Evolutionary conservation across 331 rosid genomes (phyloP).

Genomic region (Malus hybrid): DNA sequence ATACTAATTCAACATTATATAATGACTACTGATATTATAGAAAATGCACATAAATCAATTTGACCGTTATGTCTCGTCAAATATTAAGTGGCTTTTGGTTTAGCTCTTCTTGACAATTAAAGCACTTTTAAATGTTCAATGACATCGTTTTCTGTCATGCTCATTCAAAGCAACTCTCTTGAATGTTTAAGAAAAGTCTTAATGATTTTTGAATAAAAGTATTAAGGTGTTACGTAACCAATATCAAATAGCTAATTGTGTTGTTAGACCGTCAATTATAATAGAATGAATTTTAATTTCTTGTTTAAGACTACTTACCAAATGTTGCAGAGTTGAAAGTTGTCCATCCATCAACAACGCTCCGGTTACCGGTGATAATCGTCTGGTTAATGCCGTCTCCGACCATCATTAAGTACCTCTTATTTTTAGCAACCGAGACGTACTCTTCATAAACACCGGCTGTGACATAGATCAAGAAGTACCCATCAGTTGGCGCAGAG

Average conservation of each 20-base stretch:
- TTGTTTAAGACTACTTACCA: slow-evolving; percentile 24
- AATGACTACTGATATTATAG: not conserved
- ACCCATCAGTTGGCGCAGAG: slow-evolving; percentile 44
- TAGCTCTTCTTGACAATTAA: too few species aligned
- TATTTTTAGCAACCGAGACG: slow-evolving; percentile 48
- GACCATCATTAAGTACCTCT: slow-evolving; percentile 54
- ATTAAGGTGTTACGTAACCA: too few species aligned
- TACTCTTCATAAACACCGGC: slow-evolving; percentile 73
- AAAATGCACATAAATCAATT: too few species aligned
- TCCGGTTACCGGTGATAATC: slow-evolving; percentile 59
- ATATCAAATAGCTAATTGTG: too few species aligned
- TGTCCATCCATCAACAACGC: slow-evolving; percentile 68
- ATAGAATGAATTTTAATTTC: not conserved
- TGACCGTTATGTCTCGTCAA: not conserved
- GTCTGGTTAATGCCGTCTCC: slow-evolving; percentile 79
- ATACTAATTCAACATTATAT: not conserved
- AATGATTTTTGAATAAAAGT: too few species aligned
- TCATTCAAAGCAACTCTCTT: too few species aligned
- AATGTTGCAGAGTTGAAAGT: slow-evolving; percentile 83
- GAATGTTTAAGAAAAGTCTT: too few species aligned
- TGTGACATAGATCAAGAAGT: slow-evolving; percentile 59
- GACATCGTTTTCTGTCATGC: too few species aligned
- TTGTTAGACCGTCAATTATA: too few species aligned
- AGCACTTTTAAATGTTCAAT: too few species aligned
- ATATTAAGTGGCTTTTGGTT: too few species aligned